phyloP scores from a whole-genome alignment of 495 filamentous ascomycete species.

The Physcia stellaris region DNA sequence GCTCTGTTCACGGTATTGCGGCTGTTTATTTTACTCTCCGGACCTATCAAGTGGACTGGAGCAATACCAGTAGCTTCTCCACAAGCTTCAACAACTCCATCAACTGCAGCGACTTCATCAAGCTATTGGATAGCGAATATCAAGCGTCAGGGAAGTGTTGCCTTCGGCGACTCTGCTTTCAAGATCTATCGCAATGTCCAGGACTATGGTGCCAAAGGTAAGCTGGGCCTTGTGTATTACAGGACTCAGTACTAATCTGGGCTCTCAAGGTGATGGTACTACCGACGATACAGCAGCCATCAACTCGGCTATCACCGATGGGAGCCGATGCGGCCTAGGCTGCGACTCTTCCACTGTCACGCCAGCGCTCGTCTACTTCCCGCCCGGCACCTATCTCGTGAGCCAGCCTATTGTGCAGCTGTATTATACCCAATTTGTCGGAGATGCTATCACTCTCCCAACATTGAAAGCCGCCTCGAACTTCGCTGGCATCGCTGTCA shows the following conservation, averaged over 20 bases:
- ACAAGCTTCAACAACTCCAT: neutral
- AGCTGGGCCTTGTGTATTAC: conserved; percentile 8
- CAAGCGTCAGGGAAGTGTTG: conserved; percentile 51
- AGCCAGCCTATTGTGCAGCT: conserved; percentile 53
- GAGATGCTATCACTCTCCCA: conserved; percentile 56
- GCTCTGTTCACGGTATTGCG: conserved; percentile 12
- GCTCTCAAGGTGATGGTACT: conserved; percentile 46
- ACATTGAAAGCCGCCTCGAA: conserved; percentile 58
- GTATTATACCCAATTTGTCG: conserved; percentile 73
- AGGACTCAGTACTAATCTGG: conserved; percentile 1
- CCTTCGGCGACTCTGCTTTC: conserved; percentile 48
- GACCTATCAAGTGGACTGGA: conserved; percentile 25
- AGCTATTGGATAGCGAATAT: conserved; percentile 66
- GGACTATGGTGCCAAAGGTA: conserved; percentile 65
- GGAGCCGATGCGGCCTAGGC: conserved; percentile 58
- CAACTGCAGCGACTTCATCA: conserved; percentile 16
- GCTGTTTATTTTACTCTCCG: conserved; percentile 25
- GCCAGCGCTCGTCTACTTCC: conserved; percentile 69
- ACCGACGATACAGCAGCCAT: conserved; percentile 86
- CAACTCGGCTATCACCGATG: conserved; percentile 67
- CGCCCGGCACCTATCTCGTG: conserved; percentile 61
- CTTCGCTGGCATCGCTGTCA: conserved; percentile 77
- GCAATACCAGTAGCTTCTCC: conserved; percentile 26
- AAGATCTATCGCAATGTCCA: conserved; percentile 79
- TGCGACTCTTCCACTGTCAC: conserved; percentile 74